These are phyloP conservation scores for Gremmenia infestans DNA, from an alignment of 2,329 filamentous ascomycete species.

Conservation along the genomic window DNA sequence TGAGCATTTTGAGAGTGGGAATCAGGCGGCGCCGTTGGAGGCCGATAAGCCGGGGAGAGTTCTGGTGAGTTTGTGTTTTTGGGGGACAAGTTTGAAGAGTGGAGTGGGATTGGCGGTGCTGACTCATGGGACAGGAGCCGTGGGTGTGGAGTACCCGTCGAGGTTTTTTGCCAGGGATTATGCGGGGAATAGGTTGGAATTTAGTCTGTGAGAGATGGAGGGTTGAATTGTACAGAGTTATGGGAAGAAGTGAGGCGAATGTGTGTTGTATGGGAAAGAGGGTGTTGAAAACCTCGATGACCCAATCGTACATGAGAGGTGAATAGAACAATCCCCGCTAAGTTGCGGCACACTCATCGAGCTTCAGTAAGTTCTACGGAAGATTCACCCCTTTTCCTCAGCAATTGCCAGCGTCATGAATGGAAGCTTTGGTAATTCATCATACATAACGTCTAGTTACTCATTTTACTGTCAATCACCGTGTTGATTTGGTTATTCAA, in stretches of 20 bases:
- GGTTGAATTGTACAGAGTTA: background rate
- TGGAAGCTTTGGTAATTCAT: too few relatives aligned
- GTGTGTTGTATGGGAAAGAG: background rate
- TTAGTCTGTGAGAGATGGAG: constrained; percentile 37
- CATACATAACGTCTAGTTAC: background rate
- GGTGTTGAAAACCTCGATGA: background rate
- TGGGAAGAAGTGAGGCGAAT: background rate
- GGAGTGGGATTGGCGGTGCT: background rate
- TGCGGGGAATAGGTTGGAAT: constrained; percentile 50
- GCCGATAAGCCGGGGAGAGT: constrained; percentile 51
- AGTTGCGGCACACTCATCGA: too few relatives aligned
- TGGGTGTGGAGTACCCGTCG: constrained; percentile 54
- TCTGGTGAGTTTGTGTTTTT: constrained; percentile 31
- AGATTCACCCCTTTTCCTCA: too few relatives aligned
- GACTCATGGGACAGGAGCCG: constrained; percentile 34
- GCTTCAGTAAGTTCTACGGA: too few relatives aligned
- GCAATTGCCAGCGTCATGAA: too few relatives aligned
- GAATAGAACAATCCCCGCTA: too few relatives aligned
- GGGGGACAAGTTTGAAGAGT: background rate
- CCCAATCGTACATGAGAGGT: too few relatives aligned
- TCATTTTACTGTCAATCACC: background rate
- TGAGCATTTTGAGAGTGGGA: constrained; percentile 45
- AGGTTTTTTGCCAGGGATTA: constrained; percentile 59
- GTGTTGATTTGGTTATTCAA: background rate
- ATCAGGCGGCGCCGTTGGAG: constrained; percentile 44